Conservation (phyloP, 2,329 filamentous ascomycete genomes). For the Aureobasidium melanogenum region DNA sequence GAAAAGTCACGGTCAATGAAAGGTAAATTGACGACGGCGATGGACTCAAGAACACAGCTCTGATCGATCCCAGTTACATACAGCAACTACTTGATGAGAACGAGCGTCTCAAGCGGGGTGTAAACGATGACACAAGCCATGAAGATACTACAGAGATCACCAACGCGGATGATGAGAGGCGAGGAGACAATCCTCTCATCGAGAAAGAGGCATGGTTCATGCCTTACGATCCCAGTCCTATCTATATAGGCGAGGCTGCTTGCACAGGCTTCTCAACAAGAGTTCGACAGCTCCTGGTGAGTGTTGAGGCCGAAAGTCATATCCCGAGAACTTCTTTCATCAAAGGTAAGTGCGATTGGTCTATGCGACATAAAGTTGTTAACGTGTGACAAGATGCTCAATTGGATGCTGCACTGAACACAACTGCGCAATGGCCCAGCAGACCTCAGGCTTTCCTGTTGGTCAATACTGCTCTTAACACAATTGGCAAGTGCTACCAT, state of each 20-base stretch:
- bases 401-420: constrained; percentile 27
- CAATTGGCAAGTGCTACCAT: constrained; percentile 35
- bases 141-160: not conserved
- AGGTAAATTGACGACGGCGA: constrained; percentile 14
- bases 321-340: constrained; percentile 28
- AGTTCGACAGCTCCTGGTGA: constrained; percentile 25
- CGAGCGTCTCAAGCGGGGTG: constrained; percentile 18
- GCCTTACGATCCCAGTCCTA: constrained; percentile 23
- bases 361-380: not conserved
- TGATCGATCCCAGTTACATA: constrained; percentile 18
- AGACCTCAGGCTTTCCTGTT: constrained; percentile 30
- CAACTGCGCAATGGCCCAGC: constrained; percentile 32
- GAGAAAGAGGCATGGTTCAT: constrained; percentile 31
- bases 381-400: constrained; percentile 18
- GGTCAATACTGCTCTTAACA: constrained; percentile 34
- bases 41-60: not conserved
- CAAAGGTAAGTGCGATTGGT: not conserved
- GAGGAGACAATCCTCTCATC: constrained; percentile 26
- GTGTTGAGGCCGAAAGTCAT: constrained; percentile 21
- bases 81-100: constrained; percentile 25
- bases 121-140: not conserved
- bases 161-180: constrained; percentile 18
- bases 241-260: constrained; percentile 30
- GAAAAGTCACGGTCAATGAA: constrained; percentile 24
- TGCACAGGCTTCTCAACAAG: constrained; percentile 31